Percentiles rank a stretch among this genome's conserved stretches.
phyloP scores from a whole-genome alignment of 2,329 filamentous ascomycete genomes.

The Drechslerella dactyloides region DNA sequence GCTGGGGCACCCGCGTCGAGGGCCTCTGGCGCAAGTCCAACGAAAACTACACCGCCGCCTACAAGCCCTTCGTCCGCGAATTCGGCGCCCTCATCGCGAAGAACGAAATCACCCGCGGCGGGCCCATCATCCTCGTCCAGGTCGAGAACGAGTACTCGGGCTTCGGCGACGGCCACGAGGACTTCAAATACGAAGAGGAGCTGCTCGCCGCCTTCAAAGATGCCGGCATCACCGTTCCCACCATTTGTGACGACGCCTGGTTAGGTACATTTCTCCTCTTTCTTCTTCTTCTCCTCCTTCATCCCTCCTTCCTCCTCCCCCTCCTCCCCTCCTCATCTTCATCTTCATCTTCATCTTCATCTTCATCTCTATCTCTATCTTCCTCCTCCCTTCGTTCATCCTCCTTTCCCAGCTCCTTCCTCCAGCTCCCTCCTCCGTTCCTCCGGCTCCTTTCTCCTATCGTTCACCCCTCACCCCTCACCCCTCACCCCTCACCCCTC shows the following conservation, averaged over 20 bases:
- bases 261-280: slow-evolving; percentile 7
- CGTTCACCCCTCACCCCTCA: too few species aligned
- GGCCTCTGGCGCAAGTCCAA: slow-evolving; percentile 59
- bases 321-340: too few species aligned
- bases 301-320: too few species aligned
- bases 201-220: slow-evolving; percentile 40
- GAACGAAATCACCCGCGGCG: slow-evolving; percentile 63
- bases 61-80: slow-evolving; percentile 62
- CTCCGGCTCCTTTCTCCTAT: too few species aligned
- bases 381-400: too few species aligned
- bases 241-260: slow-evolving; percentile 46
- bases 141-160: slow-evolving; percentile 69
- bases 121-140: slow-evolving; percentile 74
- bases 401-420: too few species aligned
- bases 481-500: too few species aligned
- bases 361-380: too few species aligned
- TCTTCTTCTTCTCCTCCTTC: too few species aligned
- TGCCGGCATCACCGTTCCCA: slow-evolving; percentile 36
- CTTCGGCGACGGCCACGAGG: slow-evolving; percentile 38
- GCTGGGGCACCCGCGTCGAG: slow-evolving; percentile 51
- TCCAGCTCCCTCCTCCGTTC: too few species aligned
- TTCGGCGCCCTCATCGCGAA: slow-evolving; percentile 62
- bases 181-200: slow-evolving; percentile 36
- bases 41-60: slow-evolving; percentile 59
- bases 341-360: too few species aligned